phyloP scores from a whole-genome alignment of 129 eudicot species.

The Saposhnikovia divaricata region DNA sequence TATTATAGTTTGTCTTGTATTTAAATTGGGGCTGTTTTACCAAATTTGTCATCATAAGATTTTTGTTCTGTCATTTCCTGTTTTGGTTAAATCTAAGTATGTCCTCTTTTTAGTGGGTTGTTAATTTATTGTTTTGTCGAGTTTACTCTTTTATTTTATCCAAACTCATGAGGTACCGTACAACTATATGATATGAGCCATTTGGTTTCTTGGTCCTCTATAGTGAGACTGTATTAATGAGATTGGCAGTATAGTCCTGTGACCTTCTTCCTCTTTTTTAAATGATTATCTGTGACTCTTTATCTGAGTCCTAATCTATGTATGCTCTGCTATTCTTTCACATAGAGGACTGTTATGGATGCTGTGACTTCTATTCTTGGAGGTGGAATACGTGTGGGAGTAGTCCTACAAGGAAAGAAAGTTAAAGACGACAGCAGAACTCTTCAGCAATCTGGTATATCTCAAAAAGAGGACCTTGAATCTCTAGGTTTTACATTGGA shows the following conservation, averaged over 20 bases:
- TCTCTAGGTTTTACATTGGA: constrained; percentile 68
- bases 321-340: constrained; percentile 11
- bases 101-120: not conserved
- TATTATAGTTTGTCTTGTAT: not conserved
- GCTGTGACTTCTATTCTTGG: constrained; percentile 73
- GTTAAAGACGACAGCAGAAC: constrained; percentile 82
- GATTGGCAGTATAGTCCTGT: too few relatives aligned
- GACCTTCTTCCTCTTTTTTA: not conserved
- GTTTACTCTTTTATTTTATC: not conserved
- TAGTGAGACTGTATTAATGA: not conserved
- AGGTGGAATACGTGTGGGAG: constrained; percentile 76
- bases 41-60: not conserved
- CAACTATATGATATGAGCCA: not conserved
- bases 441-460: constrained; percentile 71
- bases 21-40: constrained; percentile 32
- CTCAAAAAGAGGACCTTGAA: constrained; percentile 41
- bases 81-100: not conserved
- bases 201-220: not conserved
- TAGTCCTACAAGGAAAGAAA: constrained; percentile 77
- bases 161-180: not conserved
- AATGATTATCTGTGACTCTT: not conserved
- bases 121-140: not conserved
- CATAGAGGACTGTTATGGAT: constrained; percentile 77
- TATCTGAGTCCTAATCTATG: not conserved
- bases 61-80: not conserved